phyloP scores from a whole-genome alignment of 1,284 basidiomycete species.

The Irpex sp. region DNA sequence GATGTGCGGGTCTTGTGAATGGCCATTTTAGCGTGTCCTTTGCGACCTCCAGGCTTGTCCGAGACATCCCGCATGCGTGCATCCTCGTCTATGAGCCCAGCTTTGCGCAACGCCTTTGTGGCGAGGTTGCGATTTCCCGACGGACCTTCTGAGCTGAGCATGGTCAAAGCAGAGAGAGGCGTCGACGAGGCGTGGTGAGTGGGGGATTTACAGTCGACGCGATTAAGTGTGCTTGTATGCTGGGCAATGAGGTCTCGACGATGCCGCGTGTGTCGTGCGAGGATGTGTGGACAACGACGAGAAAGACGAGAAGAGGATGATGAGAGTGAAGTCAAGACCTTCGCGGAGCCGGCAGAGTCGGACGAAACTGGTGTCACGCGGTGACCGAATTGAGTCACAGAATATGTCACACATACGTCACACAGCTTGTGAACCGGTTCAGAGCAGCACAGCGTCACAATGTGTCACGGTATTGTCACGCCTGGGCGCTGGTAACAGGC shows the following conservation, averaged over 20 bases:
- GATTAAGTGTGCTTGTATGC: not conserved
- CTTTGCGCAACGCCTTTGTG: constrained; percentile 55
- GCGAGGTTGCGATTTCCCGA: constrained; percentile 53
- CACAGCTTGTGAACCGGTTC: not conserved
- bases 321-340: constrained; percentile 20
- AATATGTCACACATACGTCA: not conserved
- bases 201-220: not conserved
- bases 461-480: not conserved
- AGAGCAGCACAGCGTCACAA: constrained; percentile 1
- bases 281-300: not conserved
- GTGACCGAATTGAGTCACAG: not conserved
- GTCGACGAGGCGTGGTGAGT: not conserved
- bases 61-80: constrained; percentile 64
- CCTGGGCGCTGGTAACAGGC: not conserved
- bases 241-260: not conserved
- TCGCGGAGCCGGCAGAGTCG: constrained; percentile 2
- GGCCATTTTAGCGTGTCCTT: constrained; percentile 48
- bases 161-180: constrained; percentile 17
- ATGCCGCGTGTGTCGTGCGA: constrained; percentile 1
- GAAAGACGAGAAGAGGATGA: constrained; percentile 8
- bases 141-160: constrained; percentile 46
- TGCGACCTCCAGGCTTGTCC: constrained; percentile 67
- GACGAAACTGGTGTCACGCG: constrained; percentile 5
- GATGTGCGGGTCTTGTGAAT: constrained; percentile 52
- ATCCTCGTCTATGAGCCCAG: constrained; percentile 72